A percentile compares a stretch with the other conserved stretches of the same genome.
phyloP scores from a whole-genome alignment of 2,329 filamentous ascomycete species.

The Pseudonectria buxi region DNA sequence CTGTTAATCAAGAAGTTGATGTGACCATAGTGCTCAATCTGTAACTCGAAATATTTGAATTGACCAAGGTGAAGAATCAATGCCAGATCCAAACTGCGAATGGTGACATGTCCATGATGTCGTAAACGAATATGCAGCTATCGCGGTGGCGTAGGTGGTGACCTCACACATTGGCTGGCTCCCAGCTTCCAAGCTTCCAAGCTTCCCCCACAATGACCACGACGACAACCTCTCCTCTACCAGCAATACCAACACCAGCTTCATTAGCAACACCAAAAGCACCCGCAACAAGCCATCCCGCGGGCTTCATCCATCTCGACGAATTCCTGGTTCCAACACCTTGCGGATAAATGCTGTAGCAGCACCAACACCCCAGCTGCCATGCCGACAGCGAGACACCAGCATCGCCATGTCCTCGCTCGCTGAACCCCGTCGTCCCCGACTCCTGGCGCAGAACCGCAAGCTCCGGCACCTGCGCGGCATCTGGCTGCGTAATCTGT shows the following conservation, averaged over 20 bases:
- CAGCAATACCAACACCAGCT: conserved; percentile 1
- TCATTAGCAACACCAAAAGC: too few relatives aligned
- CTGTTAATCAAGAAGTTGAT: too few relatives aligned
- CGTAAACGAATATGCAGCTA: conserved; percentile 20
- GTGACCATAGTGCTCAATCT: too few relatives aligned
- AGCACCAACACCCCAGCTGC: conserved; percentile 7
- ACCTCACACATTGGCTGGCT: conserved; percentile 10
- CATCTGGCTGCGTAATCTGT: conserved; percentile 80
- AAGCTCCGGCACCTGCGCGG: conserved; percentile 82
- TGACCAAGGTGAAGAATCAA: neutral
- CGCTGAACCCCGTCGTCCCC: conserved; percentile 37
- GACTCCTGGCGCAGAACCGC: conserved; percentile 67
- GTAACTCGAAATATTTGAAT: neutral
- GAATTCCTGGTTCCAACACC: too few relatives aligned
- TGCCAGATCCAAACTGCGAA: too few relatives aligned
- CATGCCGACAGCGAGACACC: conserved; percentile 7
- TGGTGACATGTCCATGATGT: neutral
- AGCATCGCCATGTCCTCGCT: conserved; percentile 27
- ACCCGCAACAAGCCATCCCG: too few relatives aligned
- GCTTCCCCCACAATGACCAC: conserved; percentile 5
- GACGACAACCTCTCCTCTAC: neutral
- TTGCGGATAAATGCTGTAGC: conserved; percentile 14
- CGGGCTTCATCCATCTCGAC: too few relatives aligned
- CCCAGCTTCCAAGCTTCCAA: conserved; percentile 17
- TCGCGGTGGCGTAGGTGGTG: conserved; percentile 12